Percentiles rank a stretch among this genome's conserved stretches.
These are phyloP conservation scores for Gnomoniopsis smithogilvyi DNA, from an alignment of 2,329 filamentous ascomycete species.

Conservation along the genomic window DNA sequence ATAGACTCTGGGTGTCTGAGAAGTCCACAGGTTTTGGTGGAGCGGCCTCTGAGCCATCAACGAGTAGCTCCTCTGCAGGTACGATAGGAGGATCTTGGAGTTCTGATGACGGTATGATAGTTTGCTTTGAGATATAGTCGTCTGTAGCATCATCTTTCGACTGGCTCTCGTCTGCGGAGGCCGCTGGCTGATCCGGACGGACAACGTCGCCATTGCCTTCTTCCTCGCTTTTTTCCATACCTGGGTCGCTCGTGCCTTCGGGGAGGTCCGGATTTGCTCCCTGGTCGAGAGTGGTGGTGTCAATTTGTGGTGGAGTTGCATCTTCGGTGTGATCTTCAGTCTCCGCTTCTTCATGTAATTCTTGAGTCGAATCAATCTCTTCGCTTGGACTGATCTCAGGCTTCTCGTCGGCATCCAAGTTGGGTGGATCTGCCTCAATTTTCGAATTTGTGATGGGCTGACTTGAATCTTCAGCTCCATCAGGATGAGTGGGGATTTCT, in stretches of 20 bases:
- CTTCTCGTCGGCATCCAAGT: background rate
- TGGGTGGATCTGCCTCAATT: background rate
- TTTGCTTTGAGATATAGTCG: background rate
- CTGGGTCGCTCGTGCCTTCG: background rate
- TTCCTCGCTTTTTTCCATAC: background rate
- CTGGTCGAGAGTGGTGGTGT: background rate
- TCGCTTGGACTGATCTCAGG: background rate
- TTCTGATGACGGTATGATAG: background rate
- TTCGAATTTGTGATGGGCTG: background rate
- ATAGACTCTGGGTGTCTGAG: background rate
- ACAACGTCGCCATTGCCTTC: background rate
- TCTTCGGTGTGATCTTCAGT: background rate
- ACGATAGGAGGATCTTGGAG: background rate
- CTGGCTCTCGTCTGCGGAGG: background rate
- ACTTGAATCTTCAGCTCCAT: background rate
- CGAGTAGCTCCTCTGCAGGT: background rate
- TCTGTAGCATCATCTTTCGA: background rate
- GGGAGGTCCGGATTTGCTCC: background rate
- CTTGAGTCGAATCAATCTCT: background rate
- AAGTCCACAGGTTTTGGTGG: background rate
- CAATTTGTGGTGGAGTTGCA: background rate
- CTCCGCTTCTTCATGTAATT: background rate
- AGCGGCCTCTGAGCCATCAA: background rate
- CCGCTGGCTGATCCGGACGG: background rate
- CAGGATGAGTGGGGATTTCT: conserved; percentile 4